phyloP scores from a whole-genome alignment of 2,329 filamentous ascomycete genomes.

The Claviceps quebecensis region DNA sequence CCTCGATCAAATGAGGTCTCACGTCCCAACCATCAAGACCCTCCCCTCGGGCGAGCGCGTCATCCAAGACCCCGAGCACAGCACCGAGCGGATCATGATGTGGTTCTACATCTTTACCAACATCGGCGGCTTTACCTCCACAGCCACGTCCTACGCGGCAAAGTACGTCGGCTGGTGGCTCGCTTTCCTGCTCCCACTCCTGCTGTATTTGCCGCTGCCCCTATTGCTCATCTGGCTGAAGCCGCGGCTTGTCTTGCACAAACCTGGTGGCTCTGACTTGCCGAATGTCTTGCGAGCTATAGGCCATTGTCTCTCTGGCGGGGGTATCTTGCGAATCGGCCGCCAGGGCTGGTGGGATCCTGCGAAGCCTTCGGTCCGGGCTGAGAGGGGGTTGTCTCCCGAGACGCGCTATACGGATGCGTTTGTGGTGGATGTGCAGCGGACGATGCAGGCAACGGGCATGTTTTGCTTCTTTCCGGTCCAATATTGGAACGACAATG shows the following conservation, averaged over 20 bases:
- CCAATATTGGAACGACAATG: slow-evolving; percentile 26
- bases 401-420: slow-evolving; percentile 48
- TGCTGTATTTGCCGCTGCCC: slow-evolving; percentile 46
- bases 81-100: slow-evolving; percentile 51
- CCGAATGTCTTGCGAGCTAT: slow-evolving; percentile 43
- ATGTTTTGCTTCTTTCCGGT: slow-evolving; percentile 29
- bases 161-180: slow-evolving; percentile 38
- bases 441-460: slow-evolving; percentile 29
- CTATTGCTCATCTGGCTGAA: slow-evolving; percentile 41
- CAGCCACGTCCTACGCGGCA: slow-evolving; percentile 37
- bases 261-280: slow-evolving; percentile 53
- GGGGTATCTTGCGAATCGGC: slow-evolving; percentile 36
- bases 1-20: slow-evolving; percentile 49
- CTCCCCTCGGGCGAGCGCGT: slow-evolving; percentile 45
- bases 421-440: slow-evolving; percentile 51
- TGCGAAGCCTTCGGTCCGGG: slow-evolving; percentile 39
- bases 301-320: slow-evolving; percentile 36
- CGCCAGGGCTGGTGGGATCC: slow-evolving; percentile 42
- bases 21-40: slow-evolving; percentile 22
- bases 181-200: slow-evolving; percentile 27
- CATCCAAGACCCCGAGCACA: slow-evolving; percentile 54
- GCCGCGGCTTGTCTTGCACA: slow-evolving; percentile 40
- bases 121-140: slow-evolving; percentile 36
- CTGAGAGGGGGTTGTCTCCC: slow-evolving; percentile 25
- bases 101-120: slow-evolving; percentile 47